Evolutionary conservation across 1,139 yeast genomes (phyloP).

Genomic region (Blastobotrys apis): DNA sequence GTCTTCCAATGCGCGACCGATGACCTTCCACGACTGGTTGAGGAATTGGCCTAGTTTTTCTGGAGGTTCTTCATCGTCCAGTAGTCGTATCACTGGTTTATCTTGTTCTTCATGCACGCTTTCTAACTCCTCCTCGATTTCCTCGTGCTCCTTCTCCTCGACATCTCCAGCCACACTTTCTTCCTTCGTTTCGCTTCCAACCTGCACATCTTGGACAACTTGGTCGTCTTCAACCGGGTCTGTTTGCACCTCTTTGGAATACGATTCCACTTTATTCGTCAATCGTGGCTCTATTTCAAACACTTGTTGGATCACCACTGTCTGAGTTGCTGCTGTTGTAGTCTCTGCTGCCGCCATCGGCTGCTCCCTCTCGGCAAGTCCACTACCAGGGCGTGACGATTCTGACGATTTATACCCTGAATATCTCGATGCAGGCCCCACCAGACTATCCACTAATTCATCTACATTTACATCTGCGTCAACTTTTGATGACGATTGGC

Average conservation of each 20-base stretch:
- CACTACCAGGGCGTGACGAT: conserved; percentile 6
- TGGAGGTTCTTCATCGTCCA: conserved; percentile 9
- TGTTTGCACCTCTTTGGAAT: conserved; percentile 30
- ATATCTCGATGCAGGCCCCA: conserved; percentile 14
- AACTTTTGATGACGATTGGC: neutral
- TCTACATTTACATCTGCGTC: conserved; percentile 14
- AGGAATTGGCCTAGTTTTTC: conserved; percentile 31
- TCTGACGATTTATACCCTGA: conserved; percentile 5
- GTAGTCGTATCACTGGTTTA: neutral
- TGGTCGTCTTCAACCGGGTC: conserved; percentile 10
- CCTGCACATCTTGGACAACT: neutral
- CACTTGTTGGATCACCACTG: conserved; percentile 15
- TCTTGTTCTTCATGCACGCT: conserved; percentile 3
- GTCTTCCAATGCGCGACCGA: conserved; percentile 40
- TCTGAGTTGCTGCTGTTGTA: neutral
- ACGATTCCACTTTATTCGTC: conserved; percentile 23
- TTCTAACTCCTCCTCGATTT: neutral
- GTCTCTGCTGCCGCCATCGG: conserved; percentile 2
- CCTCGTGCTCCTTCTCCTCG: neutral
- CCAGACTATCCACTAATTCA: conserved; percentile 24
- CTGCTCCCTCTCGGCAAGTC: neutral
- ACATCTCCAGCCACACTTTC: neutral
- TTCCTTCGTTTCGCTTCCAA: neutral
- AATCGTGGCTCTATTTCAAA: conserved; percentile 22
- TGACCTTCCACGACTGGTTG: conserved; percentile 39